A percentile compares a stretch with the other conserved stretches of the same genome.
phyloP scores from a whole-genome alignment of 306 rosid genomes.

The Styphnolobium japonicum region DNA sequence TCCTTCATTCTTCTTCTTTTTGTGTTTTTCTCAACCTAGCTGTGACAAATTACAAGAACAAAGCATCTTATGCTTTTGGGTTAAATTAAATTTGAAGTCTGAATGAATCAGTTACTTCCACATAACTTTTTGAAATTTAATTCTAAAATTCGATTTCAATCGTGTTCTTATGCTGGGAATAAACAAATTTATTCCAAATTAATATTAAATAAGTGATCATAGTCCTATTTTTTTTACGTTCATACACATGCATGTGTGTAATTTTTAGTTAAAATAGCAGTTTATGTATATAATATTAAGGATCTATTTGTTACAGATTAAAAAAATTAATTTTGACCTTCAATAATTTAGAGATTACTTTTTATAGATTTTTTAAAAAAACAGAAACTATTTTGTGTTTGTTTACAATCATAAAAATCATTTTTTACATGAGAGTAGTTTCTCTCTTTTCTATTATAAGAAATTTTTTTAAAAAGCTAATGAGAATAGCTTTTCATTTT shows the following conservation, averaged over 20 bases:
- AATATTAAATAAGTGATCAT: background rate
- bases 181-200: slow-evolving; percentile 9
- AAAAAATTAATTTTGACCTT: too few species aligned
- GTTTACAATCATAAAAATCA: too few species aligned
- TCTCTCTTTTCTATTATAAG: too few species aligned
- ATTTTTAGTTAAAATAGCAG: background rate
- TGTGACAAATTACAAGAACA: background rate
- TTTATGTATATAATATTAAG: background rate
- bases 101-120: background rate
- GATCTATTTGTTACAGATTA: too few species aligned
- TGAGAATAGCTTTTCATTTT: too few species aligned
- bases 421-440: too few species aligned
- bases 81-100: background rate
- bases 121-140: background rate
- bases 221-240: background rate
- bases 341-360: too few species aligned
- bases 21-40: background rate
- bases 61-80: background rate
- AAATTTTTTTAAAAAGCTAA: too few species aligned
- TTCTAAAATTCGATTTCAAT: background rate
- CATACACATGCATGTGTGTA: background rate
- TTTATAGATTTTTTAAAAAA: too few species aligned
- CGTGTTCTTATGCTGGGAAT: background rate
- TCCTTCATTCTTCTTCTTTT: background rate
- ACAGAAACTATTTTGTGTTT: too few species aligned